Evolutionary conservation across 106 monocot species (phyloP).

Genomic region (Phalaenopsis equestris): DNA sequence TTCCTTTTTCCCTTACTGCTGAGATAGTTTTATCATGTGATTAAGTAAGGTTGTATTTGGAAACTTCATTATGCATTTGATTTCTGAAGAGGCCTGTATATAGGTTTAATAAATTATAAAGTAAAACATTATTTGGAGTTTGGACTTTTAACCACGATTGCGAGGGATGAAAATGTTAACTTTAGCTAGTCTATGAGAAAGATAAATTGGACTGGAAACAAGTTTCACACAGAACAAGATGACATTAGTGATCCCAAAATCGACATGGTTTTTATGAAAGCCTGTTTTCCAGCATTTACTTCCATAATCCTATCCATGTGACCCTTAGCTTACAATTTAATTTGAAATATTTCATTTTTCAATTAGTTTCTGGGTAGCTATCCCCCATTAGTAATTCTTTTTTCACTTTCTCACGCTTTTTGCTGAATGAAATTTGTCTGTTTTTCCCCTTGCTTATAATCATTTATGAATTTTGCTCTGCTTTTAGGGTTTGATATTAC

Average conservation of each 20-base stretch:
- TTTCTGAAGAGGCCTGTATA: neutral
- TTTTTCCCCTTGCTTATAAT: neutral
- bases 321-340: neutral
- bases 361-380: neutral
- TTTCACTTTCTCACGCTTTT: neutral
- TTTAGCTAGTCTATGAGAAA: neutral
- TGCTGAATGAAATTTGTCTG: neutral
- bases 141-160: neutral
- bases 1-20: no score
- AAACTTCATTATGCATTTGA: neutral
- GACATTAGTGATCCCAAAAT: neutral
- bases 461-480: neutral
- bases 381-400: neutral
- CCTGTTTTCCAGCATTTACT: neutral
- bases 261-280: neutral
- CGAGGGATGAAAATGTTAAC: neutral
- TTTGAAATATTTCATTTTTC: conserved; percentile 1
- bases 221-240: neutral
- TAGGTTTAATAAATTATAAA: neutral
- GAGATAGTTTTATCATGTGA: neutral
- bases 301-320: neutral
- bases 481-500: neutral
- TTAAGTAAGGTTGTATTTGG: neutral
- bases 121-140: neutral
- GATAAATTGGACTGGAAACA: neutral